phyloP scores from a whole-genome alignment of 2,329 filamentous ascomycete genomes.

The Aschersonia sp. region DNA sequence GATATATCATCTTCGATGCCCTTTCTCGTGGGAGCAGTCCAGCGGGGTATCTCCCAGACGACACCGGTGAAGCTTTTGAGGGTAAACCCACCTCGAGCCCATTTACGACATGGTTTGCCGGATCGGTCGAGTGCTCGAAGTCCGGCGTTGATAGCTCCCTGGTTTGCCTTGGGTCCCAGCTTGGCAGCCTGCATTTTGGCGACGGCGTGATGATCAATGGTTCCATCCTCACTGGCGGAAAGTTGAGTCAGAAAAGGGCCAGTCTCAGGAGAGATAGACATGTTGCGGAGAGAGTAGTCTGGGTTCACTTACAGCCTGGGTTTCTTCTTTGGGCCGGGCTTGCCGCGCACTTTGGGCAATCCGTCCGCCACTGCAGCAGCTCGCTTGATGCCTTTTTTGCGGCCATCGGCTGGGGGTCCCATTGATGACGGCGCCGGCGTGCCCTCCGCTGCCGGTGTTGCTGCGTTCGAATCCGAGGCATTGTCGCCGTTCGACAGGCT shows the following conservation, averaged over 20 bases:
- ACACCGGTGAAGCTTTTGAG: constrained; percentile 90
- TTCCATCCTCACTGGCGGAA: constrained; percentile 42
- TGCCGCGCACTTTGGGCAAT: constrained; percentile 58
- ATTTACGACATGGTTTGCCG: constrained; percentile 83
- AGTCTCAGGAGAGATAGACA: background rate
- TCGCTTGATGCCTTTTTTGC: constrained; percentile 61
- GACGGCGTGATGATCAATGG: constrained; percentile 40
- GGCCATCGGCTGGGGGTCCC: constrained; percentile 44
- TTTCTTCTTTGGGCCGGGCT: constrained; percentile 95
- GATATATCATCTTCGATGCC: constrained; percentile 29
- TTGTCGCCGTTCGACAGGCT: constrained; percentile 36
- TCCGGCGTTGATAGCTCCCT: constrained; percentile 92
- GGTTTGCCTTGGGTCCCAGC: constrained; percentile 90
- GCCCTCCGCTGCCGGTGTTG: constrained; percentile 40
- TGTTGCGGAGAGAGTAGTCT: background rate
- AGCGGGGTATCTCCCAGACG: constrained; percentile 66
- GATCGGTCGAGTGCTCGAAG: constrained; percentile 86
- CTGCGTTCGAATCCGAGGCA: constrained; percentile 43
- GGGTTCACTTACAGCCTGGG: constrained; percentile 62
- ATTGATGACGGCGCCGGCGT: constrained; percentile 42
- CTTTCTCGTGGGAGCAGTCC: constrained; percentile 58
- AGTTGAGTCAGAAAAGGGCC: background rate
- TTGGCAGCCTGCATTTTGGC: constrained; percentile 44
- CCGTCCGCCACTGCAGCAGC: constrained; percentile 48
- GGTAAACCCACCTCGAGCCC: constrained; percentile 68